Base-by-base conservation (phyloP, 108 stramenopile species). In the Cyclostephanos invisitatus region DNA sequence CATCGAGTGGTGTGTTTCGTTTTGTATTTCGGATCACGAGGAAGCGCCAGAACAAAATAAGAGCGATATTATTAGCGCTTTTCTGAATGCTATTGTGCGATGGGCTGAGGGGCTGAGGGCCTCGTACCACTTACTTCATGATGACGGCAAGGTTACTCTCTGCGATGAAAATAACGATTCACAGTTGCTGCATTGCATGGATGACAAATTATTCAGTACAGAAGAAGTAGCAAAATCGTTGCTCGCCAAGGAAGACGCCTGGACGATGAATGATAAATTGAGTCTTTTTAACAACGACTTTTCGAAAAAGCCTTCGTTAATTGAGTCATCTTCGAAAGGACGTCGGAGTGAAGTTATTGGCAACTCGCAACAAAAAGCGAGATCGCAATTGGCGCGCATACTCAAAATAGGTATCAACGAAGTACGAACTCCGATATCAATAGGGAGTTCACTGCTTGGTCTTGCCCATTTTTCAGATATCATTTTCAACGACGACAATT, bases 1-100 rank as follows among this genome's bases (percentile, higher is more conserved):
- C 48, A 78, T 78, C 44, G 77, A 71, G 28, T 78, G 64, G 77
- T 78, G 64, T 46, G 55, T 70, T 51, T 51, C 77, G 24, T 58
- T 67, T 29, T 70, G 47, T 67, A 37, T 32, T 62, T 51, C 32
- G 21, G 18, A 29, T 28, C 10, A 37, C 40, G 18, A 47, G 51
- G 24, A 50, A 18, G 47, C 61, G 44, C 5, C 6, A 21, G 27
- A 62, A 28, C 50, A 56, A 15, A 15, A 2, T 55, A 11, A 55
- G 38, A 54, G 47, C 3, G 18, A 40, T 46, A 44, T 27, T 2
- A 10, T 27, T 58, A 32, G 25, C 14, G 32, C n/a, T 35, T 78
- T 65, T 61, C 24, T 78, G 29, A 51, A 67, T 47, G 77, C 77
- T n/a, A 55, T 78, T 12, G n/a, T 42, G 14, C 22, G 32, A 50